Percentiles rank a stretch among this genome's conserved stretches.
phyloP scores from a whole-genome alignment of 2,329 filamentous ascomycete species.

The Scytalidium lignicola region DNA sequence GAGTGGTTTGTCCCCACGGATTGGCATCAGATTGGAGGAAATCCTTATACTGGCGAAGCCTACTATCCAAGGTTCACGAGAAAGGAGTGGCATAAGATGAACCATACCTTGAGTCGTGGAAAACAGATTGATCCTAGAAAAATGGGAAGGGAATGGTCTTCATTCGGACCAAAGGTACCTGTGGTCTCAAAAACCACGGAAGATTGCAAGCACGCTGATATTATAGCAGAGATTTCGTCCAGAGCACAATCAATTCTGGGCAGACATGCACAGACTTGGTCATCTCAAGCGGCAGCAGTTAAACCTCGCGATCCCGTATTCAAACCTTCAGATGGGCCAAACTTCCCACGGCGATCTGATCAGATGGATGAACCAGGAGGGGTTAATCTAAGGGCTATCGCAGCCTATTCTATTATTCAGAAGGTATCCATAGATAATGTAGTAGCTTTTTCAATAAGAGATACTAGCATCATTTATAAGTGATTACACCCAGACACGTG shows the following conservation, averaged over 20 bases:
- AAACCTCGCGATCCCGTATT: not conserved
- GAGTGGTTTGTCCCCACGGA: slow-evolving; percentile 17
- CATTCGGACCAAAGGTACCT: slow-evolving; percentile 21
- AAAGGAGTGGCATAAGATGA: slow-evolving; percentile 14
- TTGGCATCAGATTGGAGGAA: slow-evolving; percentile 11
- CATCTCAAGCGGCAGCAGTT: not conserved
- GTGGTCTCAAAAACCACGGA: not conserved
- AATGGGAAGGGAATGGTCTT: slow-evolving; percentile 22
- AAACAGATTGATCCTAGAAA: slow-evolving; percentile 8
- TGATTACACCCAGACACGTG: no score
- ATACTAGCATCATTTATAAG: no score
- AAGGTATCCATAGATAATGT: no score
- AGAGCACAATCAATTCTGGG: slow-evolving; percentile 24
- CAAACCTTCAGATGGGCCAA: not conserved
- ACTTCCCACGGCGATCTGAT: not conserved
- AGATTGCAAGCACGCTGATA: slow-evolving; percentile 1
- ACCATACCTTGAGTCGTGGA: slow-evolving; percentile 2
- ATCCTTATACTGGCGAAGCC: slow-evolving; percentile 1
- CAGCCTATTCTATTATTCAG: no score
- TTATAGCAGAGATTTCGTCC: slow-evolving; percentile 17
- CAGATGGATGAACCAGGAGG: not conserved
- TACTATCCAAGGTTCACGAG: slow-evolving; percentile 21
- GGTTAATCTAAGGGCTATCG: not conserved
- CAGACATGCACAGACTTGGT: slow-evolving; percentile 20
- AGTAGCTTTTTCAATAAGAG: no score